A percentile compares a stretch with the other conserved stretches of the same genome.
phyloP scores from a whole-genome alignment of 2,329 filamentous ascomycete species.

The Cladophialophora bantiana region DNA sequence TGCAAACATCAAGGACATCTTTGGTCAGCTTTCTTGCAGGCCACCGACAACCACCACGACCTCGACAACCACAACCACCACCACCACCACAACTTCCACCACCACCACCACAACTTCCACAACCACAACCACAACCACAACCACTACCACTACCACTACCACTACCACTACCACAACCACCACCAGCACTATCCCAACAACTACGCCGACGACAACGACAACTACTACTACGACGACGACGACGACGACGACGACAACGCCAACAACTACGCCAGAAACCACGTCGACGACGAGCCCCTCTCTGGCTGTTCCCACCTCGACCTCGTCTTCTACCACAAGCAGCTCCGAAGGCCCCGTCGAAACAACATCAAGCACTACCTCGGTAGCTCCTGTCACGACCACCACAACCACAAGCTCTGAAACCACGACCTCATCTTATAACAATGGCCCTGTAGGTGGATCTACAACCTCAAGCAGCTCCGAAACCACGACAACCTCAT shows the following conservation, averaged over 20 bases:
- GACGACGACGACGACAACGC: conserved; percentile 14
- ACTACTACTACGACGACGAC: conserved; percentile 24
- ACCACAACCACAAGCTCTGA: conserved; percentile 13
- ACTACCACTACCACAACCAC: conserved; percentile 13
- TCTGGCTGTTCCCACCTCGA: not conserved
- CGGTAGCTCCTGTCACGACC: not conserved
- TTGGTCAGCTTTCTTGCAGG: conserved; percentile 41
- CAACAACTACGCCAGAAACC: conserved; percentile 2
- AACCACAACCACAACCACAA: conserved; percentile 22
- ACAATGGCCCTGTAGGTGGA: not conserved
- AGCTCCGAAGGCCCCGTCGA: too few species aligned
- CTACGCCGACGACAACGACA: conserved; percentile 5
- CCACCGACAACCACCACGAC: conserved; percentile 26
- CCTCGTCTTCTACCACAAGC: not conserved
- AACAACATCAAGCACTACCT: conserved; percentile 1
- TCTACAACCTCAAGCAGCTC: conserved; percentile 7
- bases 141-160: conserved; percentile 20
- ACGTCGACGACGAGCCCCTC: conserved; percentile 6
- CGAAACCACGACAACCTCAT: conserved; percentile 11
- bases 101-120: conserved; percentile 22
- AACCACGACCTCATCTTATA: conserved; percentile 10
- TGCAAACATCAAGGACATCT: conserved; percentile 57
- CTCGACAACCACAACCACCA: conserved; percentile 27
- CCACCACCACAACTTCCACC: conserved; percentile 28
- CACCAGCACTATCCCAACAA: not conserved